Evolutionary conservation across 805 yeast species (phyloP), one percentile per base, ranked within the genome.

Genomic region (Ogataea neopini): DNA sequence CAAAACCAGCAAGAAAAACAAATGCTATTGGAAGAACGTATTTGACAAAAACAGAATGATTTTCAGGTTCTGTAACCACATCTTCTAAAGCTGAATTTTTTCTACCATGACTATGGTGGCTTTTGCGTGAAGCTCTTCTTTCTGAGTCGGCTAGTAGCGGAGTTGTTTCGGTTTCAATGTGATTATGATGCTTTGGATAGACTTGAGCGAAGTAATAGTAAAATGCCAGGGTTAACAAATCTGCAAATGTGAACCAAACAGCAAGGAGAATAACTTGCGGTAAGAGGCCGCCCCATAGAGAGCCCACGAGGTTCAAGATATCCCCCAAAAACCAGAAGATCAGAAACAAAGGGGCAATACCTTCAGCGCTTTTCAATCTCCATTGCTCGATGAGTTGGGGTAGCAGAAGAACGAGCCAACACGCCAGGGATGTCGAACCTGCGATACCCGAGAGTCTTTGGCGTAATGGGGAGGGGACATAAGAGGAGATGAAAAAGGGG

Each of bases 351-450:
- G 84, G 74, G 32, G 92, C 80, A 19, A 86, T 80, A 5, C 95
- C 95, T 28, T 85, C 91, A 3, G 89, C 87, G 14, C 82, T 76
- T 59, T 86, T 81, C 45, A 81, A 67, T 45, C 86, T 68, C 90
- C 90, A 87, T 67, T 86, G 92, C 62, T 86, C 95, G 20, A 86
- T 75, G 40, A 86, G 73, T 62, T 86, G 95, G 0, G 95, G 94
- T 54, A 87, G 68, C 48, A 86, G 73, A 34, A 86, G 67, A 11
- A 86, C 90, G 10, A 87, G 75, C 90, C 91, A 87, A 63, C 92
- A 84, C 0, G 92, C 89, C 35, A 86, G 73, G 63, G 84, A 78
- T 7, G 86, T 76, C 10, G 88, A 81, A 2, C 92, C 92, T 62
- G 82, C 75, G 2, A 83, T 67, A 2, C 87, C 86, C 3, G 88